These are phyloP conservation scores for Vicia villosa DNA, from an alignment of 306 rosid genomes.

Conservation along the genomic window DNA sequence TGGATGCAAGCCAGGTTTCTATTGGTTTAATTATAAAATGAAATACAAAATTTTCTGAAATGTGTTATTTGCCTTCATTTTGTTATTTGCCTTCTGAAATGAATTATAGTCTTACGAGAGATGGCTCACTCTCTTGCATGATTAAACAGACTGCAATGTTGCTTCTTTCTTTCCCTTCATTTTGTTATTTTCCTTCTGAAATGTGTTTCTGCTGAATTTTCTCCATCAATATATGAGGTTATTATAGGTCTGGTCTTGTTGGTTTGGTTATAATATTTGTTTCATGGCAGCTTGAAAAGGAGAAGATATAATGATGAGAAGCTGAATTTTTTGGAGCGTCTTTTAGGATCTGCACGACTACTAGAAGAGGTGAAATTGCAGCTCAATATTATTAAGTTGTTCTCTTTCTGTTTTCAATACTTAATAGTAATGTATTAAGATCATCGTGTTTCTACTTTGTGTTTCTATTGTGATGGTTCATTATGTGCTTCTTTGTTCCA, in stretches of 20 bases:
- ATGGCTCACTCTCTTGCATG: slow-evolving; percentile 18
- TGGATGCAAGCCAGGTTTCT: too few species aligned
- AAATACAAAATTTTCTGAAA: too few species aligned
- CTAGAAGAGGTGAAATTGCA: too few species aligned
- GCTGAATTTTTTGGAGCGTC: too few species aligned
- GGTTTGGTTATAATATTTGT: too few species aligned
- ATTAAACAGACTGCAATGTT: neutral
- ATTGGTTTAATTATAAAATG: too few species aligned
- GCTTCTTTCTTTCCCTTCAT: neutral
- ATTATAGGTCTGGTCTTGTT: too few species aligned
- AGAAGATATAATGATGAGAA: too few species aligned
- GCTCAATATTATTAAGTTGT: slow-evolving; percentile 5
- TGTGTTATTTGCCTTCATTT: too few species aligned
- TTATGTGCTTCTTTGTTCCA: slow-evolving; percentile 16
- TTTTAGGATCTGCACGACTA: too few species aligned
- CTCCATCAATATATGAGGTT: neutral
- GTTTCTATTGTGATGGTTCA: neutral
- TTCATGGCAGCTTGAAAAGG: too few species aligned
- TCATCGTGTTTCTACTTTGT: slow-evolving; percentile 26
- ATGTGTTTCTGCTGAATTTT: slow-evolving; percentile 16
- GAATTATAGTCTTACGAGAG: neutral
- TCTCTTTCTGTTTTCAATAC: neutral
- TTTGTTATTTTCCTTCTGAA: slow-evolving; percentile 10
- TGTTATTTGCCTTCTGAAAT: too few species aligned
- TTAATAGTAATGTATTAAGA: neutral